Percentiles rank a stretch among this genome's conserved stretches.
Conservation (phyloP, 345 rosid species). For the Hibiscus mutabilis region DNA sequence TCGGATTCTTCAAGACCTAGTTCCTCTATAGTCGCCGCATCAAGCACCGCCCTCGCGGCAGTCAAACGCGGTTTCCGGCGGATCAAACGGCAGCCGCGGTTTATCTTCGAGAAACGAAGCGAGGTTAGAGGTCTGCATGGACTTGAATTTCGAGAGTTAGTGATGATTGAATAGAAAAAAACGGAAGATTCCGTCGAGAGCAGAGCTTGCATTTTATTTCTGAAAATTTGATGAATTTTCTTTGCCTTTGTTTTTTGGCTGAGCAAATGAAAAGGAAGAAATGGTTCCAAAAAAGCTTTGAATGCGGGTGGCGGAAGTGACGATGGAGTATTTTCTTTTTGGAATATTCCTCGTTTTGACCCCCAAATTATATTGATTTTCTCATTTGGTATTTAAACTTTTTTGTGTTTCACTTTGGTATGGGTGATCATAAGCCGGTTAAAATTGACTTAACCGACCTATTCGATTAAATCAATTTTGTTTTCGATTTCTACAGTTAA, state of each 20-base stretch:
- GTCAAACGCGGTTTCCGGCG: slow-evolving; percentile 27
- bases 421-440: too few species aligned
- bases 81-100: slow-evolving; percentile 17
- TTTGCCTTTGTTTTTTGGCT: not conserved
- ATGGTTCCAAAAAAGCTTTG: not conserved
- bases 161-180: slow-evolving; percentile 23
- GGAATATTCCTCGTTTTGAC: too few species aligned
- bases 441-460: too few species aligned
- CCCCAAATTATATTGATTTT: not conserved
- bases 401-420: not conserved
- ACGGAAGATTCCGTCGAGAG: slow-evolving; percentile 30
- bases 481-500: too few species aligned
- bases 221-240: not conserved
- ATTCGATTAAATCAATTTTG: too few species aligned
- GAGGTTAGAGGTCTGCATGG: slow-evolving; percentile 7
- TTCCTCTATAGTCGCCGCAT: slow-evolving; percentile 44
- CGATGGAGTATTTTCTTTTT: not conserved
- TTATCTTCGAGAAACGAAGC: slow-evolving; percentile 25
- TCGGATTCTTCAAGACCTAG: slow-evolving; percentile 60
- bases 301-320: not conserved
- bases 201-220: slow-evolving; percentile 30
- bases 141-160: slow-evolving; percentile 17
- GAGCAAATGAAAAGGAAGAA: not conserved
- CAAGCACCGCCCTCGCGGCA: slow-evolving; percentile 32
- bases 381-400: not conserved